A percentile compares a stretch with the other conserved stretches of the same genome.
Evolutionary conservation across 345 rosid genomes (phyloP).

Genomic region (Rhodomyrtus tomentosa): DNA sequence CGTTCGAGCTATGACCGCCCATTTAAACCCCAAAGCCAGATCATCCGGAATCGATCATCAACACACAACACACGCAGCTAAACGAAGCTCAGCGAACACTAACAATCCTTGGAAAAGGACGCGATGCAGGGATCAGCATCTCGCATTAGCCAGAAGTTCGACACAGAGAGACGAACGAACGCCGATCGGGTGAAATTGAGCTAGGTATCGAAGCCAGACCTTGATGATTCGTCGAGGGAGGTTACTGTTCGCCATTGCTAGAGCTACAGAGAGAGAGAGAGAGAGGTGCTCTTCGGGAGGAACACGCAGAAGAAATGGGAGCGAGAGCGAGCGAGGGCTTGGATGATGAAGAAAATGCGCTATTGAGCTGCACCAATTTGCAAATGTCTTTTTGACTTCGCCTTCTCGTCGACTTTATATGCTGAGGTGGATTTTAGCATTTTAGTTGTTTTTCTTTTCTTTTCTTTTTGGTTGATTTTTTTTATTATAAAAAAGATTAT

Average conservation of each 20-base stretch:
- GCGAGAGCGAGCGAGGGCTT: background rate
- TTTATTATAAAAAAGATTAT: background rate
- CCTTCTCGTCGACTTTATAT: background rate
- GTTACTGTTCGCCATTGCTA: slow-evolving; percentile 79
- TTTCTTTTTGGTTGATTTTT: background rate
- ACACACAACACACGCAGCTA: background rate
- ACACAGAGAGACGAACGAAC: background rate
- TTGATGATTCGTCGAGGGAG: slow-evolving; percentile 95
- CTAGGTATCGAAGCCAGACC: slow-evolving; percentile 32
- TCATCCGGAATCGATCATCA: background rate
- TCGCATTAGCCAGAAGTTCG: background rate
- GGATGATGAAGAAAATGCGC: no score
- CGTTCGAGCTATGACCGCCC: background rate
- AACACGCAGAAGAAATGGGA: background rate
- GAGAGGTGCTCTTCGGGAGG: background rate
- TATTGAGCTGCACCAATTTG: background rate
- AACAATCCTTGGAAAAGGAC: background rate
- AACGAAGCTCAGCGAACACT: background rate
- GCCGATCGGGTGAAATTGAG: slow-evolving; percentile 1
- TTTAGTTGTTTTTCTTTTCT: no score
- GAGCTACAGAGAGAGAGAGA: background rate
- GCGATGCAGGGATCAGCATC: background rate
- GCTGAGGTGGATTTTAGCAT: background rate
- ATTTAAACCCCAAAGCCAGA: background rate
- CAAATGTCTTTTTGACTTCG: background rate